A percentile compares a stretch with the other conserved stretches of the same genome.
Conservation (phyloP, 192 early-diverging fungal genomes). For the Backusella luteola region DNA sequence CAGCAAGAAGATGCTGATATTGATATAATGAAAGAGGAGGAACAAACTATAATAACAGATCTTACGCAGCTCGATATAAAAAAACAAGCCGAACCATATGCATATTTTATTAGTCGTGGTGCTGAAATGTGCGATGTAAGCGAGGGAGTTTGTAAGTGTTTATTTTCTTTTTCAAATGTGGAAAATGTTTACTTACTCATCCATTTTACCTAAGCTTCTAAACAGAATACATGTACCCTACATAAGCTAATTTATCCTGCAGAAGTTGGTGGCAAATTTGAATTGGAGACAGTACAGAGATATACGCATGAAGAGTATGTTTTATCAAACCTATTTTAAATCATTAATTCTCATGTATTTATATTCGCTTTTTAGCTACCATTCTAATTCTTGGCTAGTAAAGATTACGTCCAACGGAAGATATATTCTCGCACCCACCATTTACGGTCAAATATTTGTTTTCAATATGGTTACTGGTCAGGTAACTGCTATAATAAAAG, state of each 20-base stretch:
- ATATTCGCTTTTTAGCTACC: constrained; percentile 49
- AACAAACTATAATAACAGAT: neutral
- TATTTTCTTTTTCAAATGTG: neutral
- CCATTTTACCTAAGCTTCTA: constrained; percentile 50
- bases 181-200: neutral
- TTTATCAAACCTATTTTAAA: neutral
- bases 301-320: constrained; percentile 83
- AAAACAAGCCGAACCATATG: constrained; percentile 36
- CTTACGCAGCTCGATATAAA: constrained; percentile 17
- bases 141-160: constrained; percentile 63
- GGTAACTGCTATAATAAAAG: constrained; percentile 74
- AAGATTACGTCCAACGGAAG: constrained; percentile 86
- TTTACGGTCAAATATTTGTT: constrained; percentile 84
- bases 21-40: constrained; percentile 23
- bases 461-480: constrained; percentile 79
- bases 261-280: constrained; percentile 66
- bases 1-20: constrained; percentile 28
- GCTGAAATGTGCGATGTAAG: constrained; percentile 89
- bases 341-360: neutral
- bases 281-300: constrained; percentile 70
- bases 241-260: constrained; percentile 86
- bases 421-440: constrained; percentile 85
- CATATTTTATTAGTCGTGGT: constrained; percentile 85
- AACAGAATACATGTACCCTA: constrained; percentile 82
- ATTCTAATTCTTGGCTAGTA: constrained; percentile 93